Evolutionary conservation across 257 asterid species (phyloP), one percentile per base, ranked within the genome.

Genomic region (Solanum etuberosum): DNA sequence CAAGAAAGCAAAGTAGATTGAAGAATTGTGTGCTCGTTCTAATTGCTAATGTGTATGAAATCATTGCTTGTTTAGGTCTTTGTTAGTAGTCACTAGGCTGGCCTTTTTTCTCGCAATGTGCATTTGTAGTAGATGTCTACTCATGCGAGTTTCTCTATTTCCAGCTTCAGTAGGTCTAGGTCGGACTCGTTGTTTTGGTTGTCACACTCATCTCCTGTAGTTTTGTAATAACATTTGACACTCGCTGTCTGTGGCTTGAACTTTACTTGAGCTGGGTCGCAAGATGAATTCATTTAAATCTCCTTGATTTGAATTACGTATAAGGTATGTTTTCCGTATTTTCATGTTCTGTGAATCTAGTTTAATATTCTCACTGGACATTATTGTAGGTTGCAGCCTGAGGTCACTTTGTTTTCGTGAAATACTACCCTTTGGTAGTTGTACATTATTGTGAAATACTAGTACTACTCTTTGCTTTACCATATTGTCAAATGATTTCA

Each of bases 1-100:
- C 91, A 94, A 92, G 93, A 96, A 96, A 92, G 83, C 88, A 4
- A 91, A 92, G 93, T 93, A 92, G 87, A 68, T n/a, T 80, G 46
- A 68, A 80, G 27, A 27, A 46, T 29, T 37, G 5, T 46, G 65
- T 27, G 27, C 40, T 51, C 0, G 9, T 46, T 27, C 67, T 80
- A 27, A 80, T 29, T 27, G 18, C 67, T 16, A 80, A 42, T 27
- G 4, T 5, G 84, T 80, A 46, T 43, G 65, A 80, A 80, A 80
- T 46, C 25, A 85, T 88, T 76, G 76, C 59, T 31, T 87, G 43
- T 35, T 27, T 46, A 83, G 72, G 42, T 87, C 87, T 89, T 77
- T 57, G 76, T 86, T 87, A 77, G 76, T 72, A 27, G 43, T 59
- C 83, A 71, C 57, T 35, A 71, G 68, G 46, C 70, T 85, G 61